Evolutionary conservation across 2,329 filamentous ascomycete species (phyloP), one percentile per base, ranked within the genome.

Genomic region (Purpureocillium lavendulum): DNA sequence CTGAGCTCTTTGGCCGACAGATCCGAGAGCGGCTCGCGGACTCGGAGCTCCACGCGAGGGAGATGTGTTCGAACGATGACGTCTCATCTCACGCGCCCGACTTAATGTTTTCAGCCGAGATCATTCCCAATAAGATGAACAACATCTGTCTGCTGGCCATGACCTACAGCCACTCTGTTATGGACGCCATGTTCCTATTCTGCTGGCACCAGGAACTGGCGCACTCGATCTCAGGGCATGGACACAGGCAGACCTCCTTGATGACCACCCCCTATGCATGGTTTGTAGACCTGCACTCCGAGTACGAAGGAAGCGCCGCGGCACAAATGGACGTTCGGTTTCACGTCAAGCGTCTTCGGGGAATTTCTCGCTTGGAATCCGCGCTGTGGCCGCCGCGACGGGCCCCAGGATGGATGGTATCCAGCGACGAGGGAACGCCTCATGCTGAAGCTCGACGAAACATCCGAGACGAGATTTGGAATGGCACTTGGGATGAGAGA

Each of bases 401-500:
- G 28, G 55, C 59, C 0, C 58, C 60, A 2, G 59, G 57, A 0
- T 56, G 57, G 53, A 57, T 62, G 51, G 55, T 62, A 4, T 51
- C 49, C 9, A 48, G 50, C 7, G 60, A 62, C 21, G n/a, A 41
- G 12, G 45, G 40, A 2, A 53, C 57, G 3, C 16, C 33, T 1
- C 26, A 45, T 26, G 40, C 33, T 0, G 38, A 37, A 5, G 51
- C 51, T 15, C 57, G 59, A 0, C 38, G 39, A 8, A n/a, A 28
- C 1, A 15, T 45, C 35, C 49, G 60, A 4, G 36, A 52, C 1
- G 15, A 32, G 3, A 39, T 61, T 7, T 62, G 60, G 60, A 36
- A 50, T 1, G 52, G 52, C 0, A 39, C 51, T 2, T 62, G 60
- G 57, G 46, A 51, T n/a, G 21, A 17, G 2, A 45, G 42, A 2